A percentile compares a stretch with the other conserved stretches of the same genome.
These are phyloP conservation scores for Coniochaeta sp. DNA, from an alignment of 2,329 filamentous ascomycete species.

Conservation along the genomic window DNA sequence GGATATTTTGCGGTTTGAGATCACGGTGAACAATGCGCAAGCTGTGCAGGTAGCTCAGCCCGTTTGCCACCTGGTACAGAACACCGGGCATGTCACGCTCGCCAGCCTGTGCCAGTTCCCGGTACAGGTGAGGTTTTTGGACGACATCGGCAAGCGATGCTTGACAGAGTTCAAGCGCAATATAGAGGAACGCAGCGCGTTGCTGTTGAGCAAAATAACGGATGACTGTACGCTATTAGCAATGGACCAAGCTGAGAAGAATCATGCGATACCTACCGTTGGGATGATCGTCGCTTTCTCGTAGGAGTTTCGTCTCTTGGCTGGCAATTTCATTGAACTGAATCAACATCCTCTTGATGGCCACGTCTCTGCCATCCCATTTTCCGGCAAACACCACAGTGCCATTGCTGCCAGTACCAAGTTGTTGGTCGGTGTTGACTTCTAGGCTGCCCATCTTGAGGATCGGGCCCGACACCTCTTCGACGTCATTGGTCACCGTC, in stretches of 20 bases:
- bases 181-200: conserved; percentile 87
- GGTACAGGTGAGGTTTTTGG: conserved; percentile 62
- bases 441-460: conserved; percentile 57
- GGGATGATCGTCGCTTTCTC: conserved; percentile 90
- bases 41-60: conserved; percentile 81
- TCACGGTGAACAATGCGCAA: conserved; percentile 95
- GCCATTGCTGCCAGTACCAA: conserved; percentile 86
- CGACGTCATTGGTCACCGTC: conserved; percentile 49
- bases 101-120: conserved; percentile 63
- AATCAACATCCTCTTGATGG: conserved; percentile 93
- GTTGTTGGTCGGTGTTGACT: conserved; percentile 55
- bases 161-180: conserved; percentile 88
- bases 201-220: conserved; percentile 92
- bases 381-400: conserved; percentile 93
- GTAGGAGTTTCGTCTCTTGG: conserved; percentile 82
- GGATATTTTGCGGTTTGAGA: conserved; percentile 94
- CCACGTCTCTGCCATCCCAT: conserved; percentile 87
- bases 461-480: conserved; percentile 51
- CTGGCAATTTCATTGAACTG: conserved; percentile 94
- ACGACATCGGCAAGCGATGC: conserved; percentile 90
- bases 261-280: conserved; percentile 50
- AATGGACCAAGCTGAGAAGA: not conserved
- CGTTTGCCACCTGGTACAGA: conserved; percentile 82
- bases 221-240: conserved; percentile 57
- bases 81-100: conserved; percentile 71